phyloP scores from a whole-genome alignment of 176 grass and related monocot species.

The Poa pratensis region DNA sequence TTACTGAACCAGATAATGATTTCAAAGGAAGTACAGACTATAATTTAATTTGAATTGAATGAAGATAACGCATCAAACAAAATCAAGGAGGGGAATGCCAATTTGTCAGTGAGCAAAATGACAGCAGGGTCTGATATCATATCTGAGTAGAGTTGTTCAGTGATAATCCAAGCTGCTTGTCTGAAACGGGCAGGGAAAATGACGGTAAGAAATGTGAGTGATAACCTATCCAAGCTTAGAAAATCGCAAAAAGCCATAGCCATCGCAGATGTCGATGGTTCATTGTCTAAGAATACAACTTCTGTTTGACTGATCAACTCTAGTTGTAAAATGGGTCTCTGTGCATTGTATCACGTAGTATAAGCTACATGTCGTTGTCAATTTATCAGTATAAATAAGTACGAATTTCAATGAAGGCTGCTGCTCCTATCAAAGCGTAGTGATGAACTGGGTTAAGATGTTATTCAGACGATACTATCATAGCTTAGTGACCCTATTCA shows the following conservation, averaged over 20 bases:
- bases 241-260: background rate
- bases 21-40: background rate
- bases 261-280: conserved; percentile 22
- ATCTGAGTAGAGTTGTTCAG: conserved; percentile 11
- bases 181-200: conserved; percentile 1
- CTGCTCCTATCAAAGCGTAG: background rate
- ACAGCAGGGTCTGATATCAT: background rate
- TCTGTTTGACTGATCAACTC: background rate
- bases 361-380: background rate
- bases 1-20: conserved; percentile 3
- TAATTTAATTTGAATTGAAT: background rate
- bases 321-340: background rate
- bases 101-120: background rate
- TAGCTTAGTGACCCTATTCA: conserved; percentile 16
- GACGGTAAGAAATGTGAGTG: background rate
- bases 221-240: background rate
- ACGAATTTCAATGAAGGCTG: background rate
- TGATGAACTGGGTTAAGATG: too few species aligned
- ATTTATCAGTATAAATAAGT: conserved; percentile 23
- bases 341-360: conserved; percentile 2
- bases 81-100: background rate
- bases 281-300: conserved; percentile 11
- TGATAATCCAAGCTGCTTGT: background rate
- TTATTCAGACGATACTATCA: background rate
- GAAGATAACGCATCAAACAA: background rate